Evolutionary conservation across 192 early-diverging fungal species (phyloP), one percentile per base, ranked within the genome.

Genomic region (Dimargaris cristalligena): DNA sequence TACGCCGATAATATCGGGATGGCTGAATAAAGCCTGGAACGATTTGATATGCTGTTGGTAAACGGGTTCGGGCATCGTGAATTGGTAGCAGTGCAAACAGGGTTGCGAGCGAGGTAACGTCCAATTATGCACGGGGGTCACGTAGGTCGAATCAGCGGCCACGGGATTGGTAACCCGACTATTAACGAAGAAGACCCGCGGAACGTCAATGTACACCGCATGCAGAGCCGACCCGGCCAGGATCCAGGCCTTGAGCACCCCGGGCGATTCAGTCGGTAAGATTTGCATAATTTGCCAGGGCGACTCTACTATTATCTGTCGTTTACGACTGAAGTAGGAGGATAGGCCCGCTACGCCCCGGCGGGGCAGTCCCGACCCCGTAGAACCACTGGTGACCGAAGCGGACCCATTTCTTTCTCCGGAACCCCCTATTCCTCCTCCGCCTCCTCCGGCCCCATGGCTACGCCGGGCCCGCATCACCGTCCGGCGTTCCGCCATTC

Each of bases 281-380:
- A 94, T 84, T 60, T 93, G 89, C 23, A 99, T 49, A 14, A 99
- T 75, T 59, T 94, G 80, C 92, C 92, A 94, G 2, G 72, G 47
- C 22, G 74, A 73, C 23, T 71, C 74, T 22, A 84, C 61, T 29
- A 95, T 73, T 20, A 78, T 75, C 34, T 70, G 66, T 9, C 83
- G 80, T 50, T 89, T 83, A 31, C 73, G 73, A 51, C 76, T 67
- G 66, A 96, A 88, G 69, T 85, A 91, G 23, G 68, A 71, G n/a
- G 67, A 65, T 2, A 76, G 59, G 0, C 69, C 66, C 71, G 2
- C 22, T 44, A 13, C 62, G 59, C 14, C 61, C 58, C 34, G 33
- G 20, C 11, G 16, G 55, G 32, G 55, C 10, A n/a, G 23, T 25
- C 14, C 63, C 31, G 50, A 16, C 18, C 46, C 51, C 31, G 31